Percentiles rank a stretch among this genome's conserved stretches.
phyloP scores from a whole-genome alignment of 139 green algal genomes.

The Yamagishiella unicocca region DNA sequence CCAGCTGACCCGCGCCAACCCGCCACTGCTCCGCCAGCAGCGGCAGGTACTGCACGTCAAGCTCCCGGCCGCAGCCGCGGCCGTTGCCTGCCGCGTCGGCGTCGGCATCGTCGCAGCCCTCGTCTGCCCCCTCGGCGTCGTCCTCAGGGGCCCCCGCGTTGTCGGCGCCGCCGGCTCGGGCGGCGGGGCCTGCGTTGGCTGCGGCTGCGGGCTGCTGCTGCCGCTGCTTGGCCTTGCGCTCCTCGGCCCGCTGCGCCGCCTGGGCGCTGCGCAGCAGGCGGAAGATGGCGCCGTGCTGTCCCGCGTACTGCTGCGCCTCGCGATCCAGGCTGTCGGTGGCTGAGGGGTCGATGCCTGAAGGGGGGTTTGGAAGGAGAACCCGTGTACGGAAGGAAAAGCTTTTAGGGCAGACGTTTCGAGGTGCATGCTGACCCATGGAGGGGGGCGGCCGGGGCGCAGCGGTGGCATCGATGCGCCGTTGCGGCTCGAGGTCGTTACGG shows the following conservation, averaged over 20 bases:
- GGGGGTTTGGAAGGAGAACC: not conserved
- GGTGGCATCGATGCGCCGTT: too few relatives aligned
- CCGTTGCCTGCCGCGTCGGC: not conserved
- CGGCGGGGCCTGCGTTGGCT: not conserved
- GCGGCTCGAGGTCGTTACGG: too few relatives aligned
- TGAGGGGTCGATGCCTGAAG: constrained; percentile 28
- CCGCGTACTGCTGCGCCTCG: constrained; percentile 42
- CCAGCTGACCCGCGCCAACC: constrained; percentile 16
- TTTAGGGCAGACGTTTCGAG: too few relatives aligned
- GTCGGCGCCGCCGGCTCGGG: not conserved
- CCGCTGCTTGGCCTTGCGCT: not conserved
- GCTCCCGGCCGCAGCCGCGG: not conserved
- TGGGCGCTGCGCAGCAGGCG: constrained; percentile 33
- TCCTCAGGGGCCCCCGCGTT: not conserved
- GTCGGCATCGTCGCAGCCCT: not conserved
- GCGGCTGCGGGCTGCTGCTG: not conserved
- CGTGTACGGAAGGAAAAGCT: not conserved
- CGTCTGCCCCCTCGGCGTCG: not conserved
- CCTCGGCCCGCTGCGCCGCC: not conserved
- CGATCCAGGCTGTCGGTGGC: constrained; percentile 30
- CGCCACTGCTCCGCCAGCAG: constrained; percentile 33
- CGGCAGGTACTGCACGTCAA: constrained; percentile 15
- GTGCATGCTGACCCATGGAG: too few relatives aligned
- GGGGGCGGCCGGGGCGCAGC: too few relatives aligned
- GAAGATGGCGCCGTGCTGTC: constrained; percentile 40